phyloP scores from a whole-genome alignment of 1,139 yeast species.

The Sugiyamaella pinicola region DNA sequence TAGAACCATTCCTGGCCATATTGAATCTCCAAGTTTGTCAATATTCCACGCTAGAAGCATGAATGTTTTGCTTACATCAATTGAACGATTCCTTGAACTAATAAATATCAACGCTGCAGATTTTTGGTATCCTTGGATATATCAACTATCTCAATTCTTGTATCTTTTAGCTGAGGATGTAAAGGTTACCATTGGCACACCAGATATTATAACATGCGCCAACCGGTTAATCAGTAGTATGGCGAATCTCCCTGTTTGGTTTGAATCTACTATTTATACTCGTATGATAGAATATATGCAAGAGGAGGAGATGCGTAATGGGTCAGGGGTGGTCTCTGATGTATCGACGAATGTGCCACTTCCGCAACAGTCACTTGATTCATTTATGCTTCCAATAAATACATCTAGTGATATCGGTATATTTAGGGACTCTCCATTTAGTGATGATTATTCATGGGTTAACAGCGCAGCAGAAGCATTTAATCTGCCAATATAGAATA shows the following conservation, averaged over 20 bases:
- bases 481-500: background rate
- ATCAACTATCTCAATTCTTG: background rate
- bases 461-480: background rate
- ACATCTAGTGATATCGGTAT: background rate
- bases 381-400: no score
- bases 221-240: background rate
- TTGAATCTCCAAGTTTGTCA: background rate
- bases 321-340: no score
- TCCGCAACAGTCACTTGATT: no score
- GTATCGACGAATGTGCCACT: no score
- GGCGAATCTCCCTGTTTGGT: slow-evolving; percentile 1
- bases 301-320: slow-evolving; percentile 1
- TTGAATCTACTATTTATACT: slow-evolving; percentile 1
- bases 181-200: background rate
- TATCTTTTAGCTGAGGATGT: slow-evolving; percentile 1
- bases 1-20: background rate
- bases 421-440: background rate
- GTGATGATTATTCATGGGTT: slow-evolving; percentile 1
- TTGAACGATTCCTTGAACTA: background rate
- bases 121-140: slow-evolving; percentile 9
- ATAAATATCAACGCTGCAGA: background rate
- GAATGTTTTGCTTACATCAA: background rate
- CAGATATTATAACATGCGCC: background rate
- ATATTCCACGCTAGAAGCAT: background rate
- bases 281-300: background rate